A percentile compares a stretch with the other conserved stretches of the same genome.
Evolutionary conservation across 768 basidiomycete species (phyloP).

Genomic region (Rhizopogon vinicolor): DNA sequence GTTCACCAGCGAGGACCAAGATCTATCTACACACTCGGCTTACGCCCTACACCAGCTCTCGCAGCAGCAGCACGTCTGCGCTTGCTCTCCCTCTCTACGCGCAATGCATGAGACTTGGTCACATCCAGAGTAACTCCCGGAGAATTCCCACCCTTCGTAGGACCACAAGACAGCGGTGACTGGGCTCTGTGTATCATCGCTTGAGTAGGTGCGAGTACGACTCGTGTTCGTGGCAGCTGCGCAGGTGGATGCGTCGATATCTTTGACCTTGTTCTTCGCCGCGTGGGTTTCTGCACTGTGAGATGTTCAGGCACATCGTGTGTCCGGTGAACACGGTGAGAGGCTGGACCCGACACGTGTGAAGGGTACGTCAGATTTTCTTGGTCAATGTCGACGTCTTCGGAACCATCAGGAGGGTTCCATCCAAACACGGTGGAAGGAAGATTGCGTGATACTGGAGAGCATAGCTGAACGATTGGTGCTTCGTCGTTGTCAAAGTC

Average conservation of each 20-base stretch:
- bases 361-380: slow-evolving; percentile 5
- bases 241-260: neutral
- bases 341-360: slow-evolving; percentile 1
- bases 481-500: neutral
- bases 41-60: slow-evolving; percentile 6
- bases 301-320: neutral
- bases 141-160: slow-evolving; percentile 27
- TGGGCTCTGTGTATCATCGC: slow-evolving; percentile 2
- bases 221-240: slow-evolving; percentile 1
- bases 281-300: neutral
- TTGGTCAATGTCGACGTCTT: slow-evolving; percentile 18
- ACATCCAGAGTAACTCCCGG: slow-evolving; percentile 26
- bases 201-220: slow-evolving; percentile 2
- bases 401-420: slow-evolving; percentile 20
- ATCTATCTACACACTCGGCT: slow-evolving; percentile 22
- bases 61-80: slow-evolving; percentile 11
- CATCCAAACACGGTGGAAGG: slow-evolving; percentile 17
- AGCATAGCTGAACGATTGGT: neutral
- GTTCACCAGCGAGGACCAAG: neutral
- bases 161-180: neutral
- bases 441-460: neutral
- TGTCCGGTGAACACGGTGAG: neutral
- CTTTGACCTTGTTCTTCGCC: neutral
- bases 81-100: slow-evolving; percentile 19
- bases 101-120: slow-evolving; percentile 21